Conservation (phyloP, 192 early-diverging fungal genomes). For the Coemansia sp. region DNA sequence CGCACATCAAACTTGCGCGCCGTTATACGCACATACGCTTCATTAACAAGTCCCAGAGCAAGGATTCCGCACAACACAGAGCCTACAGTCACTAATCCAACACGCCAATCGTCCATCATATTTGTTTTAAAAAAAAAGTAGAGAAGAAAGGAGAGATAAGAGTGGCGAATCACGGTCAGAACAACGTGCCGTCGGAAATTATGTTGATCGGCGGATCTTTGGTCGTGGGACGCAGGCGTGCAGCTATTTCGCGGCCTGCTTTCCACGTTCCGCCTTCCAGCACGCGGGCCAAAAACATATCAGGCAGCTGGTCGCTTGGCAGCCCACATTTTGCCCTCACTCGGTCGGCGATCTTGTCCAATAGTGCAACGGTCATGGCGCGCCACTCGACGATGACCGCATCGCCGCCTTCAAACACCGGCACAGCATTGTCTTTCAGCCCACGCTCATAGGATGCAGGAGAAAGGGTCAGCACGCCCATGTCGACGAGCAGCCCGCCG, state of each 20-base stretch:
- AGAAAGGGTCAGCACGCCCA: slow-evolving; percentile 71
- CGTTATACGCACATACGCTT: slow-evolving; percentile 18
- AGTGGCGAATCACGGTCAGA: slow-evolving; percentile 45
- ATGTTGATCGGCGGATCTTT: slow-evolving; percentile 91
- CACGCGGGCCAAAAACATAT: slow-evolving; percentile 73
- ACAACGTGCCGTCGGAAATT: slow-evolving; percentile 81
- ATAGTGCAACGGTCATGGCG: slow-evolving; percentile 79
- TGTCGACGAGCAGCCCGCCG: slow-evolving; percentile 86
- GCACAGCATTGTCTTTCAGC: slow-evolving; percentile 52
- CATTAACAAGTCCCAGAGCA: slow-evolving; percentile 9
- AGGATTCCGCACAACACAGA: slow-evolving; percentile 30
- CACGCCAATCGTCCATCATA: slow-evolving; percentile 44
- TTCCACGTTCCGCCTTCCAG: slow-evolving; percentile 95
- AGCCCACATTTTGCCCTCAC: slow-evolving; percentile 62
- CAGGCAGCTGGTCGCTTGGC: slow-evolving; percentile 54
- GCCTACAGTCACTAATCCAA: slow-evolving; percentile 24
- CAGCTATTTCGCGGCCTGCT: slow-evolving; percentile 86
- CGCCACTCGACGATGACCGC: slow-evolving; percentile 92
- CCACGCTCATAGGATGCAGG: slow-evolving; percentile 59
- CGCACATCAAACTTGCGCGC: slow-evolving; percentile 41
- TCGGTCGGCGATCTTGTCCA: slow-evolving; percentile 69
- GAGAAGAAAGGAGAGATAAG: neutral
- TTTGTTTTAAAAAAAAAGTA: neutral
- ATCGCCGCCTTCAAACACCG: slow-evolving; percentile 74
- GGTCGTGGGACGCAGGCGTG: slow-evolving; percentile 70